Evolutionary conservation across 2,329 filamentous ascomycete genomes (phyloP).

Genomic region (Cercospora berteroae): DNA sequence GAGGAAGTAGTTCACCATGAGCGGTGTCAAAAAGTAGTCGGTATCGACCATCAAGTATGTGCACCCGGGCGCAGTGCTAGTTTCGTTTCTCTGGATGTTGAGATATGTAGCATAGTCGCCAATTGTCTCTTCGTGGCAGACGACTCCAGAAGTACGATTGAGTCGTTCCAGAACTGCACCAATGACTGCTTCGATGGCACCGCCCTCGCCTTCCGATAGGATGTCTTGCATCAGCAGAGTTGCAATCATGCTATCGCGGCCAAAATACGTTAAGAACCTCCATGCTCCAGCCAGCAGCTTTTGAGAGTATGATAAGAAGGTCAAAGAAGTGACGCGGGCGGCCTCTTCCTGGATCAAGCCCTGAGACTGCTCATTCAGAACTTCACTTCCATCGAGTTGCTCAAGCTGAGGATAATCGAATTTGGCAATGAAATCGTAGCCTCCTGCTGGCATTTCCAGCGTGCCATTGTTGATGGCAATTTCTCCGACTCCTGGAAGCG

Average conservation of each 20-base stretch:
- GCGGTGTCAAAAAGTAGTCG: constrained; percentile 59
- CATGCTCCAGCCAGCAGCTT: constrained; percentile 65
- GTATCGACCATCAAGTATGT: constrained; percentile 54
- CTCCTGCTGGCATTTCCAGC: constrained; percentile 52
- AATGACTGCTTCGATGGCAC: constrained; percentile 62
- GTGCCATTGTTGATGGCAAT: constrained; percentile 42
- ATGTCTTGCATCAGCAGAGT: constrained; percentile 58
- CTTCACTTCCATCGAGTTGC: constrained; percentile 51
- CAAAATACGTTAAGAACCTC: constrained; percentile 67
- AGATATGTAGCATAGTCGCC: constrained; percentile 64
- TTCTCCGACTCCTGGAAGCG: constrained; percentile 32
- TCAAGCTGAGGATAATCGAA: constrained; percentile 62
- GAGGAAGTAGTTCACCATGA: constrained; percentile 60
- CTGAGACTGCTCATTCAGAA: constrained; percentile 51
- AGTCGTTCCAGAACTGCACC: constrained; percentile 60
- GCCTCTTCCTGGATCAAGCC: constrained; percentile 48
- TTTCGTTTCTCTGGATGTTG: constrained; percentile 53
- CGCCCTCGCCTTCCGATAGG: constrained; percentile 54
- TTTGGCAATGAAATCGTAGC: constrained; percentile 58
- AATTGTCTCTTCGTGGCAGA: constrained; percentile 65
- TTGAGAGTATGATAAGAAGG: constrained; percentile 62
- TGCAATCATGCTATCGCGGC: constrained; percentile 63
- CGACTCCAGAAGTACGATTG: constrained; percentile 58
- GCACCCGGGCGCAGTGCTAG: constrained; percentile 51
- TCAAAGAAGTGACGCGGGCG: constrained; percentile 53